These are phyloP conservation scores for Colletotrichum brevisporum DNA, from an alignment of 2,329 filamentous ascomycete genomes.

Conservation along the genomic window DNA sequence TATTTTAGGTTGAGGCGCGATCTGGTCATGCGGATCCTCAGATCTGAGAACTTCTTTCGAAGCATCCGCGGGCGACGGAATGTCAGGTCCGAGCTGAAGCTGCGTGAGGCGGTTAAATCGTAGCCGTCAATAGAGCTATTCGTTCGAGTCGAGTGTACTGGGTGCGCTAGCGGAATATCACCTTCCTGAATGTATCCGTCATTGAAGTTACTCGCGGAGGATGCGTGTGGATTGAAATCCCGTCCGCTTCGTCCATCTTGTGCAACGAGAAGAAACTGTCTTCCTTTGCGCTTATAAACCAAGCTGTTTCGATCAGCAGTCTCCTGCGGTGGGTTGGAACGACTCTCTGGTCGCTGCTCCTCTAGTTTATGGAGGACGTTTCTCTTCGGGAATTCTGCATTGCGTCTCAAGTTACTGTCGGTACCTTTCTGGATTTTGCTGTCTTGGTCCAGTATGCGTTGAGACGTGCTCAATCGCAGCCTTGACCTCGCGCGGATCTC, in stretches of 20 bases:
- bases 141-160: constrained; percentile 20
- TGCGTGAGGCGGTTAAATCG: constrained; percentile 28
- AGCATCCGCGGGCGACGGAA: constrained; percentile 25
- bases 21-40: constrained; percentile 35
- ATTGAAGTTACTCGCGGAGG: neutral
- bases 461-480: constrained; percentile 46
- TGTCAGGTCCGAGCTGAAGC: constrained; percentile 31
- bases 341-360: constrained; percentile 2
- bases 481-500: constrained; percentile 45
- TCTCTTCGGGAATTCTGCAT: neutral
- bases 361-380: neutral
- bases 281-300: constrained; percentile 17
- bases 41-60: constrained; percentile 39
- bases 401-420: constrained; percentile 20
- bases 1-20: constrained; percentile 35
- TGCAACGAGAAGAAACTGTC: constrained; percentile 14
- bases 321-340: neutral
- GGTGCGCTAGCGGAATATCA: constrained; percentile 38
- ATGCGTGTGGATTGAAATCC: neutral
- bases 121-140: constrained; percentile 32
- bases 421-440: neutral
- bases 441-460: neutral
- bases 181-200: constrained; percentile 13
- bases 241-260: neutral
- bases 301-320: neutral